Evolutionary conservation across 2,329 filamentous ascomycete species (phyloP).

Genomic region (Hypoxylon sp.): DNA sequence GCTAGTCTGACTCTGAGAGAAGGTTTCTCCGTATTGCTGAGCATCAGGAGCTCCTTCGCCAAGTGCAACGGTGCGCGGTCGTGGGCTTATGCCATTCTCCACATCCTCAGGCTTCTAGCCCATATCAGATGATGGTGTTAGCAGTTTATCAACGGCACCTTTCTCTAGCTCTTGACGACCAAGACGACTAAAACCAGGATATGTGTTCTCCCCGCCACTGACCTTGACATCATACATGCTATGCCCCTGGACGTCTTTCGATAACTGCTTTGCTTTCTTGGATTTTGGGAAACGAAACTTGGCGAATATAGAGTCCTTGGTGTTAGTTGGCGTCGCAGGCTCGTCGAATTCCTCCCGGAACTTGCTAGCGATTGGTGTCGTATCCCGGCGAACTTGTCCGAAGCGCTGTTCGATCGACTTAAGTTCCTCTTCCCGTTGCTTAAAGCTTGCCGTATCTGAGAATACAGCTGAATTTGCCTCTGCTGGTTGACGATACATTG

Average conservation of each 20-base stretch:
- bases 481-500: conserved; percentile 21
- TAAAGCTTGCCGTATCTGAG: conserved; percentile 59
- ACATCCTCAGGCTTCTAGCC: conserved; percentile 22
- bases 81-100: conserved; percentile 27
- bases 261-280: conserved; percentile 51
- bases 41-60: conserved; percentile 28
- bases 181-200: background rate
- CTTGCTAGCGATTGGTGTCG: conserved; percentile 55
- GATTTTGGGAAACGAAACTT: conserved; percentile 57
- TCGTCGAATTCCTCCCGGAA: conserved; percentile 61
- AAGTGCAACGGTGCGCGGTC: conserved; percentile 34
- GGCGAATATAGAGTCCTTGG: conserved; percentile 55
- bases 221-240: conserved; percentile 6
- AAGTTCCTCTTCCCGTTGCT: conserved; percentile 58
- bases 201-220: background rate
- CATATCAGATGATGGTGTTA: background rate
- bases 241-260: conserved; percentile 32
- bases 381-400: conserved; percentile 54
- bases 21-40: background rate
- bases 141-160: background rate
- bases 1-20: conserved; percentile 1
- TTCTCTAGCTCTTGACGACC: conserved; percentile 4
- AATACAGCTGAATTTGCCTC: conserved; percentile 45
- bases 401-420: conserved; percentile 60
- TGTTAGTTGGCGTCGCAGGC: conserved; percentile 28